Conservation (phyloP, 2,329 filamentous ascomycete genomes). For the Thielaviopsis euricoi region DNA sequence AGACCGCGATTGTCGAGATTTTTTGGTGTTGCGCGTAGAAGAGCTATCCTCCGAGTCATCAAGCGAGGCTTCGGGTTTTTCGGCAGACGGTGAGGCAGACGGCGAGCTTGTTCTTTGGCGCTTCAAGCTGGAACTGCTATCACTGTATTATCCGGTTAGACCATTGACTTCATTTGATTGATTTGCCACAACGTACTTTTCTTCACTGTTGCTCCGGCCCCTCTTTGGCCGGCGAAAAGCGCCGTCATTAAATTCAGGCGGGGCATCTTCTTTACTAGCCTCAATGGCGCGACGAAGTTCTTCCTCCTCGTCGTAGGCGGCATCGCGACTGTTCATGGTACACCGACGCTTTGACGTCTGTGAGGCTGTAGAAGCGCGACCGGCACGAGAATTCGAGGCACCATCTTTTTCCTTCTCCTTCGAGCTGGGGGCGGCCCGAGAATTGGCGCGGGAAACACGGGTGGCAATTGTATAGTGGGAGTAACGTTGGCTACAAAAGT, state of each 20-base stretch:
- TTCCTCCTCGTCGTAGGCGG: conserved; percentile 90
- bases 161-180: conserved; percentile 14
- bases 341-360: conserved; percentile 68
- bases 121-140: conserved; percentile 49
- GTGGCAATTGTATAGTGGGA: conserved; percentile 48
- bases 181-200: conserved; percentile 54
- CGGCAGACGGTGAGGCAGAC: conserved; percentile 40
- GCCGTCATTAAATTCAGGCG: conserved; percentile 34
- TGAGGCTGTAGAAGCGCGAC: conserved; percentile 31
- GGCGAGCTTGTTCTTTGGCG: conserved; percentile 69
- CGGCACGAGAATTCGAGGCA: conserved; percentile 39
- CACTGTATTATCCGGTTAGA: conserved; percentile 30
- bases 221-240: conserved; percentile 53
- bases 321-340: conserved; percentile 93
- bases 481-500: conserved; percentile 38
- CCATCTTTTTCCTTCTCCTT: conserved; percentile 46
- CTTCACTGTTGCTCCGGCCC: conserved; percentile 79
- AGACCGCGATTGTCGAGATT: conserved; percentile 40
- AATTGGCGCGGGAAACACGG: conserved; percentile 37
- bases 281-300: conserved; percentile 79
- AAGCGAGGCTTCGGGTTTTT: conserved; percentile 30
- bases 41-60: conserved; percentile 60
- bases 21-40: conserved; percentile 36
- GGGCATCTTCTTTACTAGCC: conserved; percentile 74
- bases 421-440: conserved; percentile 46